Evolutionary conservation across 768 basidiomycete species (phyloP), one percentile per base, ranked within the genome.

Genomic region (Solioccasus polychromus): DNA sequence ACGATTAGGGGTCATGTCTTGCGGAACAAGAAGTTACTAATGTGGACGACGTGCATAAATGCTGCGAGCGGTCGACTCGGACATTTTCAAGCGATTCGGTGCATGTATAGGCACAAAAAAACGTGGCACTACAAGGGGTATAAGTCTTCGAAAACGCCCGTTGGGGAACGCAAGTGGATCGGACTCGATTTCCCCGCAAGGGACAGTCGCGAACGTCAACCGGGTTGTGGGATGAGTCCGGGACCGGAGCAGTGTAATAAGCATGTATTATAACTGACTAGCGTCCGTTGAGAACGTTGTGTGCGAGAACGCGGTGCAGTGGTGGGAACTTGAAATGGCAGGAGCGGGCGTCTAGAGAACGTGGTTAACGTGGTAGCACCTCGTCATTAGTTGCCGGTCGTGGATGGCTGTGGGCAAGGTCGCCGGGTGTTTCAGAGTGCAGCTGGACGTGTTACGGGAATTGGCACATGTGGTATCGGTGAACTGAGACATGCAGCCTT

Each of bases 331-430:
- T 19, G 36, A 15, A 41, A 42, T 19, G 35, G 34, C 17, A n/a
- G 37, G 14, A 4, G 22, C 26, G 36, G 44, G 34, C 24, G 35
- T 24, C 37, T 18, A 15, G 19, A 6, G 46, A 45, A 50, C 42
- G 52, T 49, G 50, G 30, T 9, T 9, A 50, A 50, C 47, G 47
- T 37, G 24, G n/a, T n/a, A 31, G 5, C 30, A 15, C 30, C 14
- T 15, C 11, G 30, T 12, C 14, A 31, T 31, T 31, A 15, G n/a
- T 15, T 31, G 11, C 4, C 30, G 9, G 30, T 9, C 30, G 30
- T 31, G 30, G n/a, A n/a, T n/a, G n/a, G n/a, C n/a, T n/a, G n/a
- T n/a, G n/a, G n/a, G n/a, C n/a, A n/a, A n/a, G n/a, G n/a, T n/a
- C n/a, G n/a, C n/a, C n/a, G n/a, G n/a, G n/a, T n/a, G n/a, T n/a